Base-by-base conservation (phyloP, 768 basidiomycete species). In the Epithele typhae region DNA sequence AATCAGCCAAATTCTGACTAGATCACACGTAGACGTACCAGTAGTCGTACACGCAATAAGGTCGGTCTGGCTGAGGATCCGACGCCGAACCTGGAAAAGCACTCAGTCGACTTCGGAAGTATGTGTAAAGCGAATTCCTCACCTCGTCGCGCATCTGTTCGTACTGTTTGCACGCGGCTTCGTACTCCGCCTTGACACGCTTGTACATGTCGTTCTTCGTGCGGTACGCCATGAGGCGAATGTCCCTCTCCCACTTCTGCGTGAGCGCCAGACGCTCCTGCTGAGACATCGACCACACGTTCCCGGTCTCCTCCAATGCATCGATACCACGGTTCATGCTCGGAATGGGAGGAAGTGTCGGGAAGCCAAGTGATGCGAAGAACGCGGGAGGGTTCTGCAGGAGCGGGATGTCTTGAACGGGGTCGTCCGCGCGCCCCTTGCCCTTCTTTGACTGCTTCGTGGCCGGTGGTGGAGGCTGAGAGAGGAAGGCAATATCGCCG, bases 11-110 rank as follows among this genome's bases (percentile, higher is more conserved):
- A n/a, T n/a, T n/a, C n/a, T n/a, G n/a, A n/a, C n/a, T n/a, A n/a
- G n/a, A n/a, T n/a, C n/a, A n/a, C n/a, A n/a, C n/a, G n/a, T 12
- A 24, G 11, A 48, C 59, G 2, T 58, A 82, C 84, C 85, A 18
- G 81, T 87, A 0, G 87, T 89, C 0, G 87, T 91, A 50, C 85
- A 87, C 5, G 83, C 88, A 37, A 89, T 76, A 17, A 91, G 71
- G 55, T 86, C 76, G 0, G 76, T 70, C 5, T 69, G 61, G 25
- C 62, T 59, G 5, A 91, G 67, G 5, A 90, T 62, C 4, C 70
- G 68, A 0, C 80, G 74, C 10, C 81, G 73, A 40, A 69, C 64
- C 87, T 89, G 52, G 1, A 7, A 14, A 19, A 2, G 43, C 3
- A 45, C 32, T 11, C 25, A 30, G 5, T 21, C 25, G 42, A 25